Percentiles rank a stretch among this genome's conserved stretches.
These are phyloP conservation scores for Oemleria cerasiformis DNA, from an alignment of 306 rosid species.

Conservation along the genomic window DNA sequence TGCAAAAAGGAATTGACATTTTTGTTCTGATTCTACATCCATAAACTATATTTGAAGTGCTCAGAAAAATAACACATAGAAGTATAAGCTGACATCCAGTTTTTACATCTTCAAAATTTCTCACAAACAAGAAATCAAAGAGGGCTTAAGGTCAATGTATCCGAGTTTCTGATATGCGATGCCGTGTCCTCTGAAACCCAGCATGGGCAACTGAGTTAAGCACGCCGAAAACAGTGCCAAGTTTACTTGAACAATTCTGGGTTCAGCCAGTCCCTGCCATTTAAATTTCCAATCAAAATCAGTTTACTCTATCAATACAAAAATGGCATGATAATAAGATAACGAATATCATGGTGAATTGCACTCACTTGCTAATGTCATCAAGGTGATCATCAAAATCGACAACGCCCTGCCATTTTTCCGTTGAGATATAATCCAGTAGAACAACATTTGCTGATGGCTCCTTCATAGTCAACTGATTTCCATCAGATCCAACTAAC, in stretches of 20 bases:
- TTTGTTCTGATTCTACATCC: not conserved
- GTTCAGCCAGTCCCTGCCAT: constrained; percentile 88
- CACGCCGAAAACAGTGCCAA: constrained; percentile 1
- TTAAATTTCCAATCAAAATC: constrained; percentile 4
- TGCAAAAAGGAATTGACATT: not conserved
- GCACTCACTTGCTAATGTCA: constrained; percentile 84
- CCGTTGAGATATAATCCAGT: constrained; percentile 68
- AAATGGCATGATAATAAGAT: not conserved
- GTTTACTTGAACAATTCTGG: constrained; percentile 78
- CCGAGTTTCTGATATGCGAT: not conserved
- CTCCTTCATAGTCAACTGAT: constrained; percentile 58
- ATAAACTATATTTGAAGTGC: not conserved
- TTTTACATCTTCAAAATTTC: not conserved
- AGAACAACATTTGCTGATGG: constrained; percentile 82
- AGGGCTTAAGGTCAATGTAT: not conserved
- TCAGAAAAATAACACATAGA: not conserved
- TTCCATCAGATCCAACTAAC: constrained; percentile 61
- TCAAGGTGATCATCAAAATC: constrained; percentile 96
- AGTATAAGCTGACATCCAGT: not conserved
- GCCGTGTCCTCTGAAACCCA: constrained; percentile 27
- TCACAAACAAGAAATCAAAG: not conserved
- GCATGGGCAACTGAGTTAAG: constrained; percentile 16
- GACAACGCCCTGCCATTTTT: constrained; percentile 71
- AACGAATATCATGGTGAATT: not conserved
- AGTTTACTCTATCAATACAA: not conserved